Evolutionary conservation across 2,329 filamentous ascomycete genomes (phyloP).

Genomic region (Alternaria atra): DNA sequence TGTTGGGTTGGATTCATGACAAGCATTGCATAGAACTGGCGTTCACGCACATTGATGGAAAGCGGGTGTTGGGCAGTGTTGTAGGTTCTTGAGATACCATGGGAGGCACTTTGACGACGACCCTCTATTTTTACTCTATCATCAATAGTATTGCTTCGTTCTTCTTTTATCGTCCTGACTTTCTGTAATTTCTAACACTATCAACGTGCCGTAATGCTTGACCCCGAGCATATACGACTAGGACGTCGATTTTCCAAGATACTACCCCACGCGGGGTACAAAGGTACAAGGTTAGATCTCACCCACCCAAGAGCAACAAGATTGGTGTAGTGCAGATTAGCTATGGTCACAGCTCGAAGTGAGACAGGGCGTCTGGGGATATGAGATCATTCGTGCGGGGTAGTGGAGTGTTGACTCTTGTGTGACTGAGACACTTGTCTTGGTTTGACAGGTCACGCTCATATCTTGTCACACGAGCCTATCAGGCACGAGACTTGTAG

Average conservation of each 20-base stretch:
- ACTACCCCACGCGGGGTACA: neutral
- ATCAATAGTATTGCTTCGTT: neutral
- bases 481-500: slow-evolving; percentile 8
- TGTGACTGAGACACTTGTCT: slow-evolving; percentile 12
- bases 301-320: neutral
- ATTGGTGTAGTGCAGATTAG: slow-evolving; percentile 21
- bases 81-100: neutral
- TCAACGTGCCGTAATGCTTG: neutral
- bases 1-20: neutral
- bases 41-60: neutral
- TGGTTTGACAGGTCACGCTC: slow-evolving; percentile 15
- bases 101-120: neutral
- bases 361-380: neutral
- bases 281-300: neutral
- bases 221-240: neutral
- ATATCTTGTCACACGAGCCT: slow-evolving; percentile 7
- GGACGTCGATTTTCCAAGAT: neutral
- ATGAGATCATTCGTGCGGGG: slow-evolving; percentile 8
- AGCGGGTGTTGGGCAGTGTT: neutral
- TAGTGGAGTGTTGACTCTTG: slow-evolving; percentile 12
- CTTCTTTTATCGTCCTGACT: neutral
- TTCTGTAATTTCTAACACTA: neutral
- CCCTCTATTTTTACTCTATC: neutral
- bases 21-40: slow-evolving; percentile 1
- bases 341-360: slow-evolving; percentile 24